Percentiles rank a stretch among this genome's conserved stretches.
phyloP scores from a whole-genome alignment of 1,284 basidiomycete genomes.

The Coriolopsis trogii region DNA sequence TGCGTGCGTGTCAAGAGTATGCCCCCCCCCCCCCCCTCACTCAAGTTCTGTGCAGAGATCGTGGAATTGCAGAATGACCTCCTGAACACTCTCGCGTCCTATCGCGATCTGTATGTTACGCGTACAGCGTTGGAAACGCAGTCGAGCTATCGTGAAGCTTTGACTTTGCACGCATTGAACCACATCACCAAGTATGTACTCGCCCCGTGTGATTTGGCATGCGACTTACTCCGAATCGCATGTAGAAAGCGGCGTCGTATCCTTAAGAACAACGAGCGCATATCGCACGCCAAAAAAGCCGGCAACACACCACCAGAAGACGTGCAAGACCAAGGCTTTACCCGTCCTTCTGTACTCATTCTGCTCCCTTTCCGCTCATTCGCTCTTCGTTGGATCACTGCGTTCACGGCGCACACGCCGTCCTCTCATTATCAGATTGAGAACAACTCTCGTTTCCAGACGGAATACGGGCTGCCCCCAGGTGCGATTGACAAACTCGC shows the following conservation, averaged over 20 bases:
- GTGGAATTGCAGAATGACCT: conserved; percentile 65
- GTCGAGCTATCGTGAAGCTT: conserved; percentile 61
- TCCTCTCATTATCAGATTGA: conserved; percentile 75
- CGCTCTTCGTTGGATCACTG: conserved; percentile 79
- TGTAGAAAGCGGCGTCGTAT: conserved; percentile 91
- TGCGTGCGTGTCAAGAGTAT: conserved; percentile 39
- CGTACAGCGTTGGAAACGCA: conserved; percentile 58
- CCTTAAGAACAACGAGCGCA: conserved; percentile 93
- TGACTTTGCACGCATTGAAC: conserved; percentile 79
- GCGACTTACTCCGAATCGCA: conserved; percentile 17
- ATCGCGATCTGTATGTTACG: conserved; percentile 78
- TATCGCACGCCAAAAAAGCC: conserved; percentile 68
- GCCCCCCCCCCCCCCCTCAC: too few relatives aligned
- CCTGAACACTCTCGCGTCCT: conserved; percentile 62
- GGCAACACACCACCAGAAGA: conserved; percentile 64
- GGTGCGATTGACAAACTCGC: conserved; percentile 85
- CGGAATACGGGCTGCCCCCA: conserved; percentile 84
- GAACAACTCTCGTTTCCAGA: conserved; percentile 81
- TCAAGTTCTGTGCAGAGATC: conserved; percentile 43
- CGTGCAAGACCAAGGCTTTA: conserved; percentile 96
- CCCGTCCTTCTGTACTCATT: conserved; percentile 91
- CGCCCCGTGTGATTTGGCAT: not conserved
- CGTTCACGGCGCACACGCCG: conserved; percentile 71
- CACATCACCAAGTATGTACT: conserved; percentile 79
- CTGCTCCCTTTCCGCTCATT: conserved; percentile 92